phyloP scores from a whole-genome alignment of 768 basidiomycete species.

The Tulasnella sp. region DNA sequence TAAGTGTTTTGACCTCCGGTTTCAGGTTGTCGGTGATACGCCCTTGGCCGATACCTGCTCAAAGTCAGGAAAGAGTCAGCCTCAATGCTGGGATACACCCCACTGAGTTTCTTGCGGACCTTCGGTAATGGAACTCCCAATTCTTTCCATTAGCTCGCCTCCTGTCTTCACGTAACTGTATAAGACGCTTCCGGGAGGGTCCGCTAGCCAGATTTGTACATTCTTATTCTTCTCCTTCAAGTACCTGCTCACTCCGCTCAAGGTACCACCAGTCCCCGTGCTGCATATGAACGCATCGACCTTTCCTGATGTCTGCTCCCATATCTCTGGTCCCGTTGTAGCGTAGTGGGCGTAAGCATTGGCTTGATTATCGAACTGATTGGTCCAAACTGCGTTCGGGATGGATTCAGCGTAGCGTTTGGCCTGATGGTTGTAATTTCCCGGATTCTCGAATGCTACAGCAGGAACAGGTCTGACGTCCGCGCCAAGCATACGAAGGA shows the following conservation, averaged over 20 bases:
- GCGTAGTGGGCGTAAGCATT: conserved; percentile 82
- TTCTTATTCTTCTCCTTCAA: conserved; percentile 71
- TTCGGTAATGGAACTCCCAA: conserved; percentile 86
- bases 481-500: conserved; percentile 93
- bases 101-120: conserved; percentile 36
- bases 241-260: conserved; percentile 79
- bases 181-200: conserved; percentile 92
- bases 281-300: conserved; percentile 89
- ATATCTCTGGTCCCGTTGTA: conserved; percentile 94
- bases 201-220: conserved; percentile 87
- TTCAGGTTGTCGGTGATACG: conserved; percentile 85
- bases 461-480: conserved; percentile 95
- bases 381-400: conserved; percentile 84
- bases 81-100: background rate
- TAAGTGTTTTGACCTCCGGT: conserved; percentile 65
- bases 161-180: conserved; percentile 74
- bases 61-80: background rate
- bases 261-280: conserved; percentile 92
- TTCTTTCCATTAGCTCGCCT: conserved; percentile 61
- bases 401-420: conserved; percentile 67
- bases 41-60: conserved; percentile 88
- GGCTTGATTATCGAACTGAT: conserved; percentile 96
- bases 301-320: conserved; percentile 71
- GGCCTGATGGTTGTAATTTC: conserved; percentile 98
- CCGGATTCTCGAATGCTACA: conserved; percentile 88